Evolutionary conservation across 108 stramenopile genomes (phyloP).

Genomic region (Skeletonema menzelii): DNA sequence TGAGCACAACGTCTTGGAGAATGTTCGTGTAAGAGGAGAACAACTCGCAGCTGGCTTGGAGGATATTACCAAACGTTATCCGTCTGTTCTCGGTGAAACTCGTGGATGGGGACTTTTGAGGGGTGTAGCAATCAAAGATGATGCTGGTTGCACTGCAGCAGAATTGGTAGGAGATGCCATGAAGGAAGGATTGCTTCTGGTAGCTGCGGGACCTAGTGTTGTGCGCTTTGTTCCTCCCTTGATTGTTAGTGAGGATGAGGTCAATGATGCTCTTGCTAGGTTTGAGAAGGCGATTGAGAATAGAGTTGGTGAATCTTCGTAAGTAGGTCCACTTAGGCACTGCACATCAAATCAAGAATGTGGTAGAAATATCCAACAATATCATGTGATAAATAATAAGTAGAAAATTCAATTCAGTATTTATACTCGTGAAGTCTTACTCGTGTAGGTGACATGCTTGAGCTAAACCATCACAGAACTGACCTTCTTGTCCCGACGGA

Average conservation of each 20-base stretch:
- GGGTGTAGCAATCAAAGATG: slow-evolving; percentile 80
- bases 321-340: neutral
- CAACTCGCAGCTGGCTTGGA: slow-evolving; percentile 78
- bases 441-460: neutral
- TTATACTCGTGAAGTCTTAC: neutral
- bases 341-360: neutral
- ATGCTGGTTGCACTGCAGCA: slow-evolving; percentile 78
- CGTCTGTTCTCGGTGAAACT: slow-evolving; percentile 78
- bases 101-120: slow-evolving; percentile 94
- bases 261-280: slow-evolving; percentile 70
- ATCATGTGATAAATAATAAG: neutral
- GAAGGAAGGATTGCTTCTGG: slow-evolving; percentile 88
- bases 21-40: slow-evolving; percentile 87
- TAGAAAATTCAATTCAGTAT: neutral
- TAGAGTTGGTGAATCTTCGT: slow-evolving; percentile 12
- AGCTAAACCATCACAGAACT: too few species aligned
- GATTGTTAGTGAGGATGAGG: slow-evolving; percentile 79
- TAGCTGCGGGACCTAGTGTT: slow-evolving; percentile 91
- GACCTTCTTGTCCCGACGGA: too few species aligned
- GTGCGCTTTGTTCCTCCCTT: slow-evolving; percentile 96
- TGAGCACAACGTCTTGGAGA: slow-evolving; percentile 80
- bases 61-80: slow-evolving; percentile 73
- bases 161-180: slow-evolving; percentile 90
- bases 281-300: slow-evolving; percentile 79
- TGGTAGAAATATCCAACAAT: neutral